These are phyloP conservation scores for Stagonosporopsis tanaceti DNA, from an alignment of 2,329 filamentous ascomycete species.

Conservation along the genomic window DNA sequence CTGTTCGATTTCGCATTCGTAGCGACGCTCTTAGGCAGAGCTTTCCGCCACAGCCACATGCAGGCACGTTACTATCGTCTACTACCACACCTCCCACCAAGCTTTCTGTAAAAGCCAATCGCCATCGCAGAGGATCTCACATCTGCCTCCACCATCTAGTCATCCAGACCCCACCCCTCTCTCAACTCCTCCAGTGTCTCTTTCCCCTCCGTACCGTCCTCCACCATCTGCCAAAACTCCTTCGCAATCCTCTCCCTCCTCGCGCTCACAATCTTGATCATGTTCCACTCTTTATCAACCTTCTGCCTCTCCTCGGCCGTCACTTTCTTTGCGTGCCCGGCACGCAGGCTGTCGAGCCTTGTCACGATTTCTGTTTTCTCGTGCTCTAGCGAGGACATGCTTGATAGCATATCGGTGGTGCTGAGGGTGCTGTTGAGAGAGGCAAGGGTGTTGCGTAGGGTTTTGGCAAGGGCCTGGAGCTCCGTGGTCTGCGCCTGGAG, in stretches of 20 bases:
- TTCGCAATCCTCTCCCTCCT: constrained; percentile 58
- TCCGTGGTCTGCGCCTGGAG: constrained; percentile 56
- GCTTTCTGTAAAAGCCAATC: background rate
- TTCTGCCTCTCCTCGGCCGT: constrained; percentile 57
- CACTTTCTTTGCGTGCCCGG: constrained; percentile 55
- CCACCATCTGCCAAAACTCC: constrained; percentile 61
- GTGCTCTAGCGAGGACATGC: constrained; percentile 54
- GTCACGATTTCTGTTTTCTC: constrained; percentile 54
- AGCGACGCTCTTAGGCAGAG: too few species aligned
- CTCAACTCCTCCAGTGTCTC: constrained; percentile 59
- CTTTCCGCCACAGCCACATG: too few species aligned
- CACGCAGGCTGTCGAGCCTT: constrained; percentile 53
- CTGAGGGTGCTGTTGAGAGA: constrained; percentile 59
- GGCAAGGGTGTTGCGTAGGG: constrained; percentile 57
- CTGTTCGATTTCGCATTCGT: too few species aligned
- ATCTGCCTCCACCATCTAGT: constrained; percentile 24
- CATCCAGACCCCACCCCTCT: constrained; percentile 53
- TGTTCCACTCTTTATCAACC: constrained; percentile 57
- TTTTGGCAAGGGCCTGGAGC: constrained; percentile 58
- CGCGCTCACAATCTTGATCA: constrained; percentile 50
- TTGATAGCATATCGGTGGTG: constrained; percentile 58
- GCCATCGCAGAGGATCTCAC: background rate
- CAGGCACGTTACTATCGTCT: too few species aligned
- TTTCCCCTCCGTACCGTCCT: constrained; percentile 57
- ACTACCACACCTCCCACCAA: background rate